Base-by-base conservation (phyloP, 805 yeast genomes). In the Teunomyces pallodes region DNA sequence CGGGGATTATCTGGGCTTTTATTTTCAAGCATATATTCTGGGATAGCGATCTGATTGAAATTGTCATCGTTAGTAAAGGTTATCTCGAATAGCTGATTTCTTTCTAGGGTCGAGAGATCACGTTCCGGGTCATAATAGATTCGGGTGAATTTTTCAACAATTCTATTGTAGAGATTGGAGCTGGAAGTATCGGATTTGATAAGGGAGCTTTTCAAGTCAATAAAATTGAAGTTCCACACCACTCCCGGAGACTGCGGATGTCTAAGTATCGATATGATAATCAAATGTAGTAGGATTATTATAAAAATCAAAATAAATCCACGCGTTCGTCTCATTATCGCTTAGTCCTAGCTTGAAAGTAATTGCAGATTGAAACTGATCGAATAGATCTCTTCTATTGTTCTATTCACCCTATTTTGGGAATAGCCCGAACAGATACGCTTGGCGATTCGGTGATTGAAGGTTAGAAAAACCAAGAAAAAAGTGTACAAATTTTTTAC, bases 21-120 rank as follows among this genome's bases (percentile, higher is more conserved):
- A 3, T 46, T 28, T 5, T 50, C 56, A 10, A 31, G 36, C n/a
- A 51, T 30, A 33, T 50, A 48, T 4, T 51, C 47, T 1, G 62
- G 62, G 16, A 62, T 35, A n/a, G 13, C 28, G 35, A 52, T 31
- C n/a, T 28, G 30, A 36, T 48, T 51, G 36, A 51, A 48, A 6
- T 43, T 29, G 14, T 41, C 40, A 27, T 46, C 39, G 27, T 43
- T 46, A 17, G 40, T 16, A 30, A 46, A 17, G 29, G 38, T 39
- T 28, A 39, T 17, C 12, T 20, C 16, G 17, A 32, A 47, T 27
- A 47, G 12, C 28, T 12, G 36, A 12, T 24, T 38, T 29, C n/a
- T n/a, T 13, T 38, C 41, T 12, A 24, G 41, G 12, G 41, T 24
- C 13, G 30, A n/a, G 14, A 38, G 41, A 9, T 20, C 30, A 38